Evolutionary conservation across 371 early-diverging fungal genomes (phyloP).

Genomic region (Syncephalastrum racemosum): DNA sequence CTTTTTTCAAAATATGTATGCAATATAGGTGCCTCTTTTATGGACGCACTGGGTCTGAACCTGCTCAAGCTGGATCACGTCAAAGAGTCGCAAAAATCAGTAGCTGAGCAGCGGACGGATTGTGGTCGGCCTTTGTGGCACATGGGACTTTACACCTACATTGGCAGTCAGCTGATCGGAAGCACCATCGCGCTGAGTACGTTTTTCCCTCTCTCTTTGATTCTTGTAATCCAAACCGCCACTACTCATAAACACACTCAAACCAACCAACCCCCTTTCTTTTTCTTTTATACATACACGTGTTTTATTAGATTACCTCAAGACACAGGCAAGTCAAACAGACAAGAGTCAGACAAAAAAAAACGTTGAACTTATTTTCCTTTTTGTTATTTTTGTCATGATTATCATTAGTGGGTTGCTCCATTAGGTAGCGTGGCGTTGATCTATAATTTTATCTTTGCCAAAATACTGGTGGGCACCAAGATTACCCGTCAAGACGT

Average conservation of each 20-base stretch:
- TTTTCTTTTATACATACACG: no score
- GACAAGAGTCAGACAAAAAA: conserved; percentile 13
- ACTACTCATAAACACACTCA: neutral
- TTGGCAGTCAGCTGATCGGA: conserved; percentile 64
- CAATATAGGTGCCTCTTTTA: conserved; percentile 49
- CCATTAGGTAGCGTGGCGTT: conserved; percentile 70
- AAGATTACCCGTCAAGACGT: conserved; percentile 65
- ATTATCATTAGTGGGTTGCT: conserved; percentile 59
- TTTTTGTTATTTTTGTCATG: neutral
- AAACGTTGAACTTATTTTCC: conserved; percentile 3
- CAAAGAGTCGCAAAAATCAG: conserved; percentile 47
- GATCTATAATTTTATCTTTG: conserved; percentile 73
- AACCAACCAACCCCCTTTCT: neutral
- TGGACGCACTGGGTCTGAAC: conserved; percentile 74
- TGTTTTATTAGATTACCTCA: conserved; percentile 56
- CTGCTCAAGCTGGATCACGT: conserved; percentile 69
- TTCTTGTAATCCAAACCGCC: conserved; percentile 1
- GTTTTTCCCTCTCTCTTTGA: conserved; percentile 9
- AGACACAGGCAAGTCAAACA: conserved; percentile 52
- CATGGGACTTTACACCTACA: conserved; percentile 65
- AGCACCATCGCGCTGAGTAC: conserved; percentile 70
- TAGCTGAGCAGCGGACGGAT: conserved; percentile 54
- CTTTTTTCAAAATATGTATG: neutral
- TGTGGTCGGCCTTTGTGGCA: conserved; percentile 71
- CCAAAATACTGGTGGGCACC: conserved; percentile 67